Evolutionary conservation across 176 grass and related monocot genomes (phyloP), one percentile per base, ranked within the genome.

Genomic region (Zea mays): DNA sequence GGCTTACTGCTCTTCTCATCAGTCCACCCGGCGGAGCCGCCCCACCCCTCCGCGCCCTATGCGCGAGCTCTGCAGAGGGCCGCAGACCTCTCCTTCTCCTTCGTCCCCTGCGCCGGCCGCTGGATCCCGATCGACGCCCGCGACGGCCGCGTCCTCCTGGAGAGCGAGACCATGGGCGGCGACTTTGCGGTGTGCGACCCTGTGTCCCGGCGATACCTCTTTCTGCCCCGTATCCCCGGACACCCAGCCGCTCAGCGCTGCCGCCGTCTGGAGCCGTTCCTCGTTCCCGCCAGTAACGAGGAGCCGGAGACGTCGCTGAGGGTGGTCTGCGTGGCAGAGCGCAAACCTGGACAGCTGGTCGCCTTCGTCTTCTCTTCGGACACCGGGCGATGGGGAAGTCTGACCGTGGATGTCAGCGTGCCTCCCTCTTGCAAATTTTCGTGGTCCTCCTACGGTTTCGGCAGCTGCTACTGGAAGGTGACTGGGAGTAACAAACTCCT

Each of bases 331-430:
- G 43, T 34, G 56, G 68, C 35, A 21, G 68, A 50, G 68, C 33
- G 68, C 44, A 71, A 71, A 14, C 68, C 68, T 34, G 21, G 44
- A 50, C 68, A 50, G 39, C 17, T 77, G n/a, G 65, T 52, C 8
- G n/a, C 21, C 72, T 86, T 76, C 79, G 40, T 86, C 66, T 77
- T 86, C 85, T 82, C 79, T 35, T 86, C 85, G 3, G 16, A 33
- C 27, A 70, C 55, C 3, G 64, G 46, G 47, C 2, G 71, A 15
- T 76, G 85, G 85, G 45, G 5, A 46, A 48, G 59, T 48, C 46
- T 64, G 34, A 6, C 33, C 44, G n/a, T 77, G 59, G 74, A 62
- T 15, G 42, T 43, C 57, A 27, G 41, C 27, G 42, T 62, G 21
- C 74, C 12, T 5, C 59, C 43, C 43, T 71, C 43, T 19, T 33